Evolutionary conservation across 805 yeast species (phyloP).

Genomic region (Metschnikowia orientalis): DNA sequence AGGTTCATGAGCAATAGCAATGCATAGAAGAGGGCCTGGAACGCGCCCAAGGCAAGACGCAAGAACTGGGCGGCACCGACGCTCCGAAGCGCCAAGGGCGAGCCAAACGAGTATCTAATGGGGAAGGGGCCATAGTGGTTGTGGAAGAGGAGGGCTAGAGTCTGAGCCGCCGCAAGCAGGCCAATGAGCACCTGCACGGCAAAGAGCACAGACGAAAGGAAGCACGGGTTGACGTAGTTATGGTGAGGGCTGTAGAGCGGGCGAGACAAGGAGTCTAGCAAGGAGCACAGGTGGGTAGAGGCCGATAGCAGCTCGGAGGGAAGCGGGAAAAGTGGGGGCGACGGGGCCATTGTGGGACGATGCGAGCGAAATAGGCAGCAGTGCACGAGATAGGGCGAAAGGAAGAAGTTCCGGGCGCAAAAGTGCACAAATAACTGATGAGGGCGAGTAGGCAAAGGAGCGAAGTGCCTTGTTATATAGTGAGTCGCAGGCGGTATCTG

Average conservation of each 20-base stretch:
- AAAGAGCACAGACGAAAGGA: conserved; percentile 17
- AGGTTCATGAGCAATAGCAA: conserved; percentile 11
- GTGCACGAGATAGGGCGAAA: too few species aligned
- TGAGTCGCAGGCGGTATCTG: too few species aligned
- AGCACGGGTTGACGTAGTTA: conserved; percentile 30
- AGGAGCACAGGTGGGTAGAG: too few species aligned
- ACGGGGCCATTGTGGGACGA: too few species aligned
- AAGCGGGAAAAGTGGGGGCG: too few species aligned
- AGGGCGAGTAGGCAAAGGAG: too few species aligned
- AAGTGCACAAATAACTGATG: too few species aligned
- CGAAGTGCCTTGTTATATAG: too few species aligned
- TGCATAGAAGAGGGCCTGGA: conserved; percentile 15
- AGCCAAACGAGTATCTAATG: conserved; percentile 24
- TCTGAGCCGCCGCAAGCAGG: conserved; percentile 15
- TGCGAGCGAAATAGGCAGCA: too few species aligned
- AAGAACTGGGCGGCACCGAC: conserved; percentile 15
- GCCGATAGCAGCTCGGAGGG: too few species aligned
- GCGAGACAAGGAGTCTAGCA: conserved; percentile 10
- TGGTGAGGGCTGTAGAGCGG: conserved; percentile 23
- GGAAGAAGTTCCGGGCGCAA: too few species aligned
- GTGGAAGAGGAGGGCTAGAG: conserved; percentile 12
- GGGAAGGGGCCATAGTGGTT: conserved; percentile 20
- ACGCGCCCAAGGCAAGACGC: conserved; percentile 13
- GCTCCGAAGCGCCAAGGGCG: conserved; percentile 15
- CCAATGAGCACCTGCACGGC: conserved; percentile 14